These are phyloP conservation scores for Hordeum pubiflorum DNA, from an alignment of 202 grass and related monocot genomes.

Conservation along the genomic window DNA sequence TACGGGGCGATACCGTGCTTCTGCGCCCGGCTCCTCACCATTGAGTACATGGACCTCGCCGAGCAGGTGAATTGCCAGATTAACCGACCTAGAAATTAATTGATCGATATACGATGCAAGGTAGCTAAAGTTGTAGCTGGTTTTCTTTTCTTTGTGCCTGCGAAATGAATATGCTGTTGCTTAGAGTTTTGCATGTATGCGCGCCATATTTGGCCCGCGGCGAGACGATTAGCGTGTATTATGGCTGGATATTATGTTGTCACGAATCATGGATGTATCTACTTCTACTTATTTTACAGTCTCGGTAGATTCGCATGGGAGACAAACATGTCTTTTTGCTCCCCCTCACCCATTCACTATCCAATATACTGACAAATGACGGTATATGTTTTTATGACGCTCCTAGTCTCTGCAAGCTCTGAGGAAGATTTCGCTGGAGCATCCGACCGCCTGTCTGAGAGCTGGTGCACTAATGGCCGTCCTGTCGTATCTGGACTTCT, in stretches of 20 bases:
- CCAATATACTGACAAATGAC: neutral
- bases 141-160: too few relatives aligned
- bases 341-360: neutral
- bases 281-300: neutral
- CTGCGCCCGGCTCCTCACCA: conserved; percentile 55
- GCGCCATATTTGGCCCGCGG: neutral
- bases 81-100: too few relatives aligned
- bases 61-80: conserved; percentile 36
- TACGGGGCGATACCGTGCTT: conserved; percentile 46
- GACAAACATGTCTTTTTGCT: neutral
- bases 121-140: too few relatives aligned
- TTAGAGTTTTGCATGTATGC: neutral
- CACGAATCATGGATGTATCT: neutral
- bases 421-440: conserved; percentile 54
- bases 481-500: conserved; percentile 49
- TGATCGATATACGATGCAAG: too few relatives aligned
- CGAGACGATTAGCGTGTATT: neutral
- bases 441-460: conserved; percentile 43
- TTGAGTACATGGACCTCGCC: conserved; percentile 70
- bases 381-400: neutral
- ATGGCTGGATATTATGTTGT: neutral
- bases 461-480: conserved; percentile 53
- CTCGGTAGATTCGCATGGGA: neutral
- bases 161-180: neutral
- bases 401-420: conserved; percentile 64